phyloP scores from a whole-genome alignment of 495 filamentous ascomycete species.

The Penicillium silybi region DNA sequence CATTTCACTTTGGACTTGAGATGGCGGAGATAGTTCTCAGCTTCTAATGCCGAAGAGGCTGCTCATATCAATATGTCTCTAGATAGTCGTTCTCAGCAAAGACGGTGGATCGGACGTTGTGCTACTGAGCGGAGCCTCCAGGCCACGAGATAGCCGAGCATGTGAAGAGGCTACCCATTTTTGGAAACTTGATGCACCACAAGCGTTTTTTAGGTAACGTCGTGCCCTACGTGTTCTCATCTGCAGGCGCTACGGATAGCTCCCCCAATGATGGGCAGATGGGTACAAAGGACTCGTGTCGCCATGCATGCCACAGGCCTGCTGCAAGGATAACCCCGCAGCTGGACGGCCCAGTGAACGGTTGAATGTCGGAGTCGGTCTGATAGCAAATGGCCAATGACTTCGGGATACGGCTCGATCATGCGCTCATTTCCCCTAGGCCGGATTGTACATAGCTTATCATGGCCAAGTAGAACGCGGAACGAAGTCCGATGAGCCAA shows the following conservation, averaged over 20 bases:
- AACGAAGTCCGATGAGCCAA: neutral
- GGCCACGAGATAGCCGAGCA: constrained; percentile 22
- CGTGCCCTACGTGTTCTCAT: neutral
- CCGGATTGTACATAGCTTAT: neutral
- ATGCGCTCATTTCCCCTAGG: neutral
- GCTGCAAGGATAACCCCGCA: constrained; percentile 27
- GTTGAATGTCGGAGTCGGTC: constrained; percentile 12
- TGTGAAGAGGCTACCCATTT: constrained; percentile 19
- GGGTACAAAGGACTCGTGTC: constrained; percentile 13
- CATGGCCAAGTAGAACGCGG: neutral
- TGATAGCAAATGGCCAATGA: constrained; percentile 1
- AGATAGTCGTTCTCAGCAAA: neutral
- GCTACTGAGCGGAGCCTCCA: constrained; percentile 18
- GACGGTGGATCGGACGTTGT: constrained; percentile 14
- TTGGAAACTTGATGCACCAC: neutral
- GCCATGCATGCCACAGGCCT: constrained; percentile 18
- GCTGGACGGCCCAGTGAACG: constrained; percentile 13
- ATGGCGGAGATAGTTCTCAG: neutral
- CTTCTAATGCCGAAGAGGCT: neutral
- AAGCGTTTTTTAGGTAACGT: neutral
- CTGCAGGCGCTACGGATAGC: constrained; percentile 5
- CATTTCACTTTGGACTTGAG: neutral
- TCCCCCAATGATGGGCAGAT: constrained; percentile 6
- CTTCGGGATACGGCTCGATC: neutral
- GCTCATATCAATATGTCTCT: neutral